Base-by-base conservation (phyloP, 2,329 filamentous ascomycete species). In the Aspergillus costaricaensis region DNA sequence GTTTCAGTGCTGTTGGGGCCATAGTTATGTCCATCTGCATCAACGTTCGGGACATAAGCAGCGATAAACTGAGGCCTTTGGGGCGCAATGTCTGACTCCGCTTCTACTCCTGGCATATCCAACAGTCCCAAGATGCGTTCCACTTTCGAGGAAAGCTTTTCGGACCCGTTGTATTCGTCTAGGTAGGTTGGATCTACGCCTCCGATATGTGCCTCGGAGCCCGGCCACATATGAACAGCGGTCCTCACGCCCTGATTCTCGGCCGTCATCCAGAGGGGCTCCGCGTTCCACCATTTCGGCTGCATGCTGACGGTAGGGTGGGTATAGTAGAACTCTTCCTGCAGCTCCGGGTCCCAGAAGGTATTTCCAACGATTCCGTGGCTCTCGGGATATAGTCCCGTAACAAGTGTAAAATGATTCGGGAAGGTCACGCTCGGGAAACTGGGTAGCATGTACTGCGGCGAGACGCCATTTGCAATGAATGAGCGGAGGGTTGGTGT, bases 181-280 rank as follows among this genome's bases (percentile, higher is more conserved):
- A 98, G 75, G 70, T 91, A 91, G 9, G 86, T 88, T 2, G 93
- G 91, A 64, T 93, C 88, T 17, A 88, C 81, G n/a, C 83, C 81
- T 12, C 86, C 82, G 62, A 96, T 90, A 73, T 92, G 88, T 5
- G 93, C 93, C 78, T 99, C 95, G 47, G 91, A 96, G 2, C 95
- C 95, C 1, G 95, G 95, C 95, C 95, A 99, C 95, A 99, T 99
- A 74, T 99, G 95, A 25, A 99, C 87, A 0, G 92, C 95, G 30
- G 88, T 87, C 59, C 86, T 85, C 32, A 96, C 82, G 5, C 90
- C 90, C 67, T 92, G 89, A 59, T 85, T 86, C 79, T 98, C 95
- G 5, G 94, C 94, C 1, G 94, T 96, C 25, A 90, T 89, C 95
- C 95, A 99, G 30, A 99, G 82, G 0, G 95, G 95, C 74, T 98